Evolutionary conservation across 2,329 filamentous ascomycete species (phyloP).

Genomic region (Epichloe brachyelytri): DNA sequence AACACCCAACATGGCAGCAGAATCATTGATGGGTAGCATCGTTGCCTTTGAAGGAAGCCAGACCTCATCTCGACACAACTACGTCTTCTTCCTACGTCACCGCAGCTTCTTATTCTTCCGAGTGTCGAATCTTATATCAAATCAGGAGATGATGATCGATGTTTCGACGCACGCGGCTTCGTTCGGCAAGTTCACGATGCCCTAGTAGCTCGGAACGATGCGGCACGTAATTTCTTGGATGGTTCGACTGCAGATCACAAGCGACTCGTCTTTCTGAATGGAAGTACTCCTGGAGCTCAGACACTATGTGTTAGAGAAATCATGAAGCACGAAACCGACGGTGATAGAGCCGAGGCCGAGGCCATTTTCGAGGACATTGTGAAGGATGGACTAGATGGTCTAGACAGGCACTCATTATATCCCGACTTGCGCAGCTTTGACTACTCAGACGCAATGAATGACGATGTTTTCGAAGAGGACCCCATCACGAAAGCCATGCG

Average conservation of each 20-base stretch:
- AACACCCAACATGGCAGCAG: slow-evolving; percentile 8
- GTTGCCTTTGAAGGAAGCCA: slow-evolving; percentile 45
- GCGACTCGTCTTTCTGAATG: slow-evolving; percentile 47
- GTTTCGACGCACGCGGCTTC: slow-evolving; percentile 21
- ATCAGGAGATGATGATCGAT: background rate
- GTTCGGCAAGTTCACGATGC: slow-evolving; percentile 40
- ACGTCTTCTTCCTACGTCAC: slow-evolving; percentile 43
- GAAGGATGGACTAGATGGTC: slow-evolving; percentile 33
- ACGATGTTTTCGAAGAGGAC: slow-evolving; percentile 31
- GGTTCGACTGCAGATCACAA: slow-evolving; percentile 32
- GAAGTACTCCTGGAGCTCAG: slow-evolving; percentile 42
- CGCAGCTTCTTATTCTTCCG: slow-evolving; percentile 45
- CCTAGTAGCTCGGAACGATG: slow-evolving; percentile 30
- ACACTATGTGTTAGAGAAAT: slow-evolving; percentile 42
- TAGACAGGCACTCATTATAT: slow-evolving; percentile 14
- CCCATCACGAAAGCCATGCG: slow-evolving; percentile 43
- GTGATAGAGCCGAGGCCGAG: slow-evolving; percentile 36
- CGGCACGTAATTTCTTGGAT: slow-evolving; percentile 38
- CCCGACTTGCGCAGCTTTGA: slow-evolving; percentile 9
- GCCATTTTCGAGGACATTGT: slow-evolving; percentile 36
- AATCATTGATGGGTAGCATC: slow-evolving; percentile 30
- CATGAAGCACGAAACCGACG: slow-evolving; percentile 36
- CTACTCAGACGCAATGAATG: background rate
- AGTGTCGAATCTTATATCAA: slow-evolving; percentile 9
- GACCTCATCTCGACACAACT: slow-evolving; percentile 46